These are phyloP conservation scores for Oidiodendron maius DNA, from an alignment of 495 filamentous ascomycete species.

Conservation along the genomic window DNA sequence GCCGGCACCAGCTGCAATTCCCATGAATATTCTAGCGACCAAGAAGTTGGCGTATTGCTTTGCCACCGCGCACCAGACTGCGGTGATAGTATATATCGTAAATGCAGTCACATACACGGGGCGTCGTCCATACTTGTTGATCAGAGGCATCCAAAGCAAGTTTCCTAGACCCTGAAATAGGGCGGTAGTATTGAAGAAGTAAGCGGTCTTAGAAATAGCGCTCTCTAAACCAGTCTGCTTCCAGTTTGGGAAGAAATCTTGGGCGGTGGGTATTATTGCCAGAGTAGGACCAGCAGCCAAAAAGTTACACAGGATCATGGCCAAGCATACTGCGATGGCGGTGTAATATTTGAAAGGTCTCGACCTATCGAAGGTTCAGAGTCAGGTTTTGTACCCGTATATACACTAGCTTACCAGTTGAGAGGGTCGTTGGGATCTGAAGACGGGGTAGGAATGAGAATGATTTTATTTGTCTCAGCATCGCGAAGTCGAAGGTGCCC, in stretches of 20 bases:
- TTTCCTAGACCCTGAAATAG: slow-evolving; percentile 43
- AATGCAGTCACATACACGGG: slow-evolving; percentile 46
- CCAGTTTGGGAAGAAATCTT: slow-evolving; percentile 33
- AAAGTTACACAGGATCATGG: slow-evolving; percentile 48
- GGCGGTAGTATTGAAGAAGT: slow-evolving; percentile 45
- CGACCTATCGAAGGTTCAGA: no score
- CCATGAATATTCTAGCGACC: slow-evolving; percentile 39
- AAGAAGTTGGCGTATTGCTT: slow-evolving; percentile 35
- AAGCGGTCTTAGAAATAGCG: slow-evolving; percentile 39
- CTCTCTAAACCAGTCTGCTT: slow-evolving; percentile 13
- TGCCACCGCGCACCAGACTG: slow-evolving; percentile 36
- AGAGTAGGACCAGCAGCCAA: slow-evolving; percentile 44
- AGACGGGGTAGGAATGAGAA: slow-evolving; percentile 52
- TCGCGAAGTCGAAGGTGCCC: slow-evolving; percentile 41
- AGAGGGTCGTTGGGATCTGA: slow-evolving; percentile 55
- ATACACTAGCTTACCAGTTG: slow-evolving; percentile 36
- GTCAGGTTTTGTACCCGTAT: no score
- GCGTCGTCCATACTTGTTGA: slow-evolving; percentile 48
- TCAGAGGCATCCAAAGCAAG: slow-evolving; percentile 49
- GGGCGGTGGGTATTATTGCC: slow-evolving; percentile 37
- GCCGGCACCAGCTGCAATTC: slow-evolving; percentile 42
- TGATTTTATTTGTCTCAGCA: slow-evolving; percentile 37
- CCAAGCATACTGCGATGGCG: slow-evolving; percentile 37
- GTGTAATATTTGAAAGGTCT: slow-evolving; percentile 40
- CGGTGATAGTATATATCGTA: slow-evolving; percentile 34